Evolutionary conservation across 2,329 filamentous ascomycete species (phyloP).

Genomic region (Xylariaceae sp.): DNA sequence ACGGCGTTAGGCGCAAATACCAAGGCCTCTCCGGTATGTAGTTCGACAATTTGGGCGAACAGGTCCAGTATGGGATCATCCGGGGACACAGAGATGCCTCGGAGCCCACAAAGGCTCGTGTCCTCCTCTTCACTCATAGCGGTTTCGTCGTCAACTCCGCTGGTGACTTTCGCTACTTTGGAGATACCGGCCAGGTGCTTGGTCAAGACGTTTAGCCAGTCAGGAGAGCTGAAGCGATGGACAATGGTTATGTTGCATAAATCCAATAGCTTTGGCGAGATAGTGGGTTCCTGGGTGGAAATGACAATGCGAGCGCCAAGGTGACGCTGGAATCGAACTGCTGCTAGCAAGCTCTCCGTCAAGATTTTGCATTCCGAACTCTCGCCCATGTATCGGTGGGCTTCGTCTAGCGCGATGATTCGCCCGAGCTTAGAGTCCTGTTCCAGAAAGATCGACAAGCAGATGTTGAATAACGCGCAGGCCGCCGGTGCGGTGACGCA

Average conservation of each 20-base stretch:
- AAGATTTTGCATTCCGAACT: slow-evolving; percentile 50
- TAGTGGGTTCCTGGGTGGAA: slow-evolving; percentile 71
- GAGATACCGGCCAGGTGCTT: slow-evolving; percentile 16
- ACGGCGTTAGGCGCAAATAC: slow-evolving; percentile 43
- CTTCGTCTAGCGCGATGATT: slow-evolving; percentile 68
- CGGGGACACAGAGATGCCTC: slow-evolving; percentile 1
- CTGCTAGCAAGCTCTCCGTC: slow-evolving; percentile 55
- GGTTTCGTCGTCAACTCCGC: neutral
- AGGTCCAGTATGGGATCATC: slow-evolving; percentile 28
- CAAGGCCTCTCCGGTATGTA: slow-evolving; percentile 42
- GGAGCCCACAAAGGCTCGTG: neutral
- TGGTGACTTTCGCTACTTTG: slow-evolving; percentile 1
- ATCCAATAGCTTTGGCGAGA: slow-evolving; percentile 62
- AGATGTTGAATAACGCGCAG: slow-evolving; percentile 68
- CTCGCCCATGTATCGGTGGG: slow-evolving; percentile 67
- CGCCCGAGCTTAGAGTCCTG: slow-evolving; percentile 45
- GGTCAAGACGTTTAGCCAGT: slow-evolving; percentile 13
- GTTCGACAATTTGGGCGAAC: slow-evolving; percentile 38
- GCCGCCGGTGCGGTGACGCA: slow-evolving; percentile 62
- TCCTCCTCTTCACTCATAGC: neutral
- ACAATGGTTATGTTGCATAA: slow-evolving; percentile 48
- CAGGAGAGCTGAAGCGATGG: slow-evolving; percentile 14
- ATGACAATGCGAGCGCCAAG: slow-evolving; percentile 61
- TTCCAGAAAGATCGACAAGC: slow-evolving; percentile 60
- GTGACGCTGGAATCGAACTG: slow-evolving; percentile 67